Base-by-base conservation (phyloP, 2,329 filamentous ascomycete genomes). In the Colletotrichum viniferum region DNA sequence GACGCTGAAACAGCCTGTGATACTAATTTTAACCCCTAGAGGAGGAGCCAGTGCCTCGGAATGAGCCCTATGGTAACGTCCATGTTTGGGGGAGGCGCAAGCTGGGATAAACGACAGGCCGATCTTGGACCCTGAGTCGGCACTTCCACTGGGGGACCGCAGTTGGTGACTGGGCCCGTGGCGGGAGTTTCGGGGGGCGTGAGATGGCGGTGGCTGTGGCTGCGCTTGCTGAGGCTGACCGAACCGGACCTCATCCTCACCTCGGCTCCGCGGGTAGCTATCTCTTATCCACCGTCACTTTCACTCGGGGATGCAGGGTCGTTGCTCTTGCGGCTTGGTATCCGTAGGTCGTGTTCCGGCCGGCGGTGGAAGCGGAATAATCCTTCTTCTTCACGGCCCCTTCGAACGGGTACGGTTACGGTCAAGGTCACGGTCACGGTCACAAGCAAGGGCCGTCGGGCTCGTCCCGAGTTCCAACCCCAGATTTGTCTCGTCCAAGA, bases 1-100 rank as follows among this genome's bases (percentile, higher is more conserved):
- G 36, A 48, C 26, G 66, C 56, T 75, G 73, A 75, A 75, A 75
- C 73, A 43, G 43, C 26, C 43, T 21, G 69, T 75, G 69, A 67
- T 67, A 62, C 69, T 72, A 63, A 72, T 30, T 26, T 58, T 34
- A 62, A 61, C 61, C 61, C 69, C 72, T 72, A 69, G 38, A 43
- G 48, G 24, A 61, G 61, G 62, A 38, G 52, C 55, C 68, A 62
- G 30, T 67, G 68, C 62, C 55, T 68, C 38, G 28, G 69, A 56
- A 21, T 58, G 38, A 67, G 55, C 26, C 32, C 24, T 32, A 26
- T 61, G 26, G 60, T 30, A 26, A 74, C 67, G 58, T 61, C 48
- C 65, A 63, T 36, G 24, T 65, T 52, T 36, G 34, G 62, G 62
- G 55, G 36, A 38, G 34, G 55, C 68, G 21, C n/a, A 13, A 58